Evolutionary conservation across 1,284 basidiomycete genomes (phyloP).

Genomic region (Heterobasidion parviporum): DNA sequence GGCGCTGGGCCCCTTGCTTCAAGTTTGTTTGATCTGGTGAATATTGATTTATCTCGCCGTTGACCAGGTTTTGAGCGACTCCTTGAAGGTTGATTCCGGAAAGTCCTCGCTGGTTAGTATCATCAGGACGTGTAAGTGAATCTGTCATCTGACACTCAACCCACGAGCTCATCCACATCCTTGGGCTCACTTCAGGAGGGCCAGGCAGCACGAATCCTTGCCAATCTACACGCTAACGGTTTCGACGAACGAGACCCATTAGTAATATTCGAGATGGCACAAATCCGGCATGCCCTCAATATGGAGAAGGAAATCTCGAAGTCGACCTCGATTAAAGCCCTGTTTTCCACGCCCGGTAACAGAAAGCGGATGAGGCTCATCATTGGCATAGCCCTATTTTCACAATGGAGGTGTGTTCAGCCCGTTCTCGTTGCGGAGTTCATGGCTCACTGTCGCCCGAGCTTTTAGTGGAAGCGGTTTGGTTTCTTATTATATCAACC

Average conservation of each 20-base stretch:
- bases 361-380: constrained; percentile 50
- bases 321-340: constrained; percentile 37
- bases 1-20: constrained; percentile 51
- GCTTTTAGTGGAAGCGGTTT: constrained; percentile 48
- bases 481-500: constrained; percentile 60
- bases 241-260: constrained; percentile 43
- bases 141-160: neutral
- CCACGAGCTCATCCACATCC: neutral
- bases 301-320: constrained; percentile 44
- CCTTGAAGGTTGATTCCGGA: constrained; percentile 53
- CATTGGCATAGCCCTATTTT: constrained; percentile 50
- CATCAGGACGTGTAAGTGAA: constrained; percentile 42
- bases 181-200: constrained; percentile 30
- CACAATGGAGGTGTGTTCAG: constrained; percentile 50
- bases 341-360: constrained; percentile 53
- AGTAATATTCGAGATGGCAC: constrained; percentile 51
- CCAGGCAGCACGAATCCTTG: constrained; percentile 41
- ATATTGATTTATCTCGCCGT: constrained; percentile 1
- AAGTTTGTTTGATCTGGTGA: constrained; percentile 47
- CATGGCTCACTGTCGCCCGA: neutral
- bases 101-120: constrained; percentile 60
- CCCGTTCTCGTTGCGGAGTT: neutral
- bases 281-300: constrained; percentile 55
- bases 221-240: constrained; percentile 57
- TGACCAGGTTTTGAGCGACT: neutral